Evolutionary conservation across 2,329 filamentous ascomycete species (phyloP).

Genomic region (Fonsecaea monophora): DNA sequence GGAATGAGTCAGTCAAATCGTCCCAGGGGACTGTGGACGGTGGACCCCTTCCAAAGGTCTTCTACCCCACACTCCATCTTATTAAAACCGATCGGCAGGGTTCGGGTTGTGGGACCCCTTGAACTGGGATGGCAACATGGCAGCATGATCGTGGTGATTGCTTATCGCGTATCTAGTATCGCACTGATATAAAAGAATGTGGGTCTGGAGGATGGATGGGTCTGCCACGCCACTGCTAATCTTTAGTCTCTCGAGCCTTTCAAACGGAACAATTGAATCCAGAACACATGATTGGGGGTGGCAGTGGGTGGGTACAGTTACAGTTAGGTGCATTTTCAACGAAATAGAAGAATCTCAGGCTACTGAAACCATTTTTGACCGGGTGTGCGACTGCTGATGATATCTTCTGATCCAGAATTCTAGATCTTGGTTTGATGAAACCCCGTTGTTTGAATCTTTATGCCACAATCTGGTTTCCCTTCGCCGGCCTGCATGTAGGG

Average conservation of each 20-base stretch:
- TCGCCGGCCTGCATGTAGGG: background rate
- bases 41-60: background rate
- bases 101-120: background rate
- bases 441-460: background rate
- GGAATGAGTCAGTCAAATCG: background rate
- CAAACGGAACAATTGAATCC: constrained; percentile 5
- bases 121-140: too few relatives aligned
- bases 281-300: background rate
- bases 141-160: background rate
- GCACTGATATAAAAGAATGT: constrained; percentile 9
- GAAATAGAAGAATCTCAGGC: background rate
- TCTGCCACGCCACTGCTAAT: constrained; percentile 8
- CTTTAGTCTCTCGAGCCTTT: background rate
- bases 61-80: background rate
- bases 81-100: background rate
- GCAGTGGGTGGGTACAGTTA: background rate
- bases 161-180: background rate
- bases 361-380: background rate
- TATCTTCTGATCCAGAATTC: background rate
- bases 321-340: background rate
- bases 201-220: constrained; percentile 1
- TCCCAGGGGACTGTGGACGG: background rate
- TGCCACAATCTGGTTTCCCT: background rate
- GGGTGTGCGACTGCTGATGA: background rate
- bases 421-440: background rate